Conservation (phyloP, 164 flowering plant genomes). For the Taxillus chinensis region DNA sequence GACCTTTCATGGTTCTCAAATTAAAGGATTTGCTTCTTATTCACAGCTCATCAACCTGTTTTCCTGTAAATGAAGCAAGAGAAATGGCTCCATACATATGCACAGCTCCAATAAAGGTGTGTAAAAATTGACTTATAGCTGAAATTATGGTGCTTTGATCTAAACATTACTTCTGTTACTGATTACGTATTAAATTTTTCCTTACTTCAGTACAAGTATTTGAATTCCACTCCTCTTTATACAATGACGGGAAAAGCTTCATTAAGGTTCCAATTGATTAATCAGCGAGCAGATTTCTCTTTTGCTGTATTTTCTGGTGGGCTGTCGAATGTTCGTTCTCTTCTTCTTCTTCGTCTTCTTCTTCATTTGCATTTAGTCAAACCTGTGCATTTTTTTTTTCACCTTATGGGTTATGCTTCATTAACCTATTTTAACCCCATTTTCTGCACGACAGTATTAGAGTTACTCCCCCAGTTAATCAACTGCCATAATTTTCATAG, state of each 20-base stretch:
- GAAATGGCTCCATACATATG: constrained; percentile 33
- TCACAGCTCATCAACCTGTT: constrained; percentile 50
- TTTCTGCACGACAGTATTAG: too few species aligned
- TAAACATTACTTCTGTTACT: neutral
- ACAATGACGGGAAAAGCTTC: constrained; percentile 35
- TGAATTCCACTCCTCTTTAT: constrained; percentile 26
- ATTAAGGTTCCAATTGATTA: constrained; percentile 40
- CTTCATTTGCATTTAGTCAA: too few species aligned
- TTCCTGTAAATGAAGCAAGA: constrained; percentile 17
- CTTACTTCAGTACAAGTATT: constrained; percentile 31
- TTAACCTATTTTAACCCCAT: neutral
- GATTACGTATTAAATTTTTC: neutral
- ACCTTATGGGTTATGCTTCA: neutral
- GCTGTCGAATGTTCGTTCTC: constrained; percentile 24
- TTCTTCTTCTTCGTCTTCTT: neutral
- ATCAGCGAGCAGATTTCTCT: constrained; percentile 55
- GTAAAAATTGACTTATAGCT: neutral
- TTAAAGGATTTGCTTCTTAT: neutral
- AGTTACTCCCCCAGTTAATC: neutral
- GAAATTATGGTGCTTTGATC: neutral
- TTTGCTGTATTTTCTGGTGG: constrained; percentile 52
- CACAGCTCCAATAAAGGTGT: constrained; percentile 53
- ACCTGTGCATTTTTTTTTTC: too few species aligned
- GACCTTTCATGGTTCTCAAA: neutral
- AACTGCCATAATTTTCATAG: neutral